Evolutionary conservation across 192 early-diverging fungal species (phyloP).

Genomic region (Linnemannia zychae): DNA sequence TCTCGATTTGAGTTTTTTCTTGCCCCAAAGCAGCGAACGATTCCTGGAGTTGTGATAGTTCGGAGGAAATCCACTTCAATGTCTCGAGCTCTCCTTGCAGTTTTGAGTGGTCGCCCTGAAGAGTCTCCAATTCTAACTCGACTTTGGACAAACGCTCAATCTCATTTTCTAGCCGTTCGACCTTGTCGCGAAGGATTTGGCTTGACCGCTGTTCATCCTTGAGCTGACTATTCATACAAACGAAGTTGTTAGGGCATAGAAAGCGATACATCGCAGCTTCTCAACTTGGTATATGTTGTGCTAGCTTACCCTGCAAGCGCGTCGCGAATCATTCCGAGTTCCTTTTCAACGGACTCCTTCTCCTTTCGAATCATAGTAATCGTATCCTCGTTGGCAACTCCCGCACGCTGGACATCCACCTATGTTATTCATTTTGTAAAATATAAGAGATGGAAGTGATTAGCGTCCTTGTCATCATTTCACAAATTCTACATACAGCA

Average conservation of each 20-base stretch:
- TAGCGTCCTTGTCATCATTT: not conserved
- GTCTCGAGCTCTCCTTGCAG: conserved; percentile 43
- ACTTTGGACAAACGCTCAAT: conserved; percentile 41
- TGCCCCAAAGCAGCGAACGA: conserved; percentile 25
- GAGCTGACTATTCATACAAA: conserved; percentile 18
- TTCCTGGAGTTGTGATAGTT: conserved; percentile 39
- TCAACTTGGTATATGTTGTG: not conserved
- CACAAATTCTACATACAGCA: too few relatives aligned
- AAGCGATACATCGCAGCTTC: not conserved
- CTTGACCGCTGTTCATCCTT: conserved; percentile 42
- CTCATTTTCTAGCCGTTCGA: conserved; percentile 29
- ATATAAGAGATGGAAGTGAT: not conserved
- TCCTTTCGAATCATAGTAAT: conserved; percentile 54
- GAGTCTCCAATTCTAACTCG: conserved; percentile 30
- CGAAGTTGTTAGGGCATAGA: not conserved
- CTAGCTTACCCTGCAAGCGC: conserved; percentile 49
- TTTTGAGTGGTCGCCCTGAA: conserved; percentile 33
- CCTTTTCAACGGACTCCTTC: conserved; percentile 50
- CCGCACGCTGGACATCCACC: conserved; percentile 58
- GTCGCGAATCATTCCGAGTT: conserved; percentile 44
- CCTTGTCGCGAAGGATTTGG: conserved; percentile 32
- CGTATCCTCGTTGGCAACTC: conserved; percentile 59
- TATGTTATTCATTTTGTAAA: not conserved
- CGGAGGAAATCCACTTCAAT: conserved; percentile 44
- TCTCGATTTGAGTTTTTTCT: conserved; percentile 42